Conservation (phyloP, 169 alveolate species). For the Cryptosporidium parvum region DNA sequence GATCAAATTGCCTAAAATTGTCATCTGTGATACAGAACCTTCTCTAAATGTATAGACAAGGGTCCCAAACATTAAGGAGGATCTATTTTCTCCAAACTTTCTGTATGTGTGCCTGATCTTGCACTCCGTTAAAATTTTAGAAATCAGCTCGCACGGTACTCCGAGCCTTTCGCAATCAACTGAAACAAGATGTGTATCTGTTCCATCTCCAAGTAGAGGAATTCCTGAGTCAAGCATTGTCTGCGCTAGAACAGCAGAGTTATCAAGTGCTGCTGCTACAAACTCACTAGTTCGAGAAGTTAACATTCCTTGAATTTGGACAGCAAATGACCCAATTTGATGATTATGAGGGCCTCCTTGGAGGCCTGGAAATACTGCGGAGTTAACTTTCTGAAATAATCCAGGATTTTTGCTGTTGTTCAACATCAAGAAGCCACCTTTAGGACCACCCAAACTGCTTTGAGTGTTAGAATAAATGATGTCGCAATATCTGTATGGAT, state of each 20-base stretch:
- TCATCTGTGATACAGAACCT: constrained; percentile 26
- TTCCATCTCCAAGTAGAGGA: constrained; percentile 83
- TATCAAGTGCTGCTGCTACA: constrained; percentile 77
- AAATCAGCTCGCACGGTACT: constrained; percentile 23
- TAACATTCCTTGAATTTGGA: constrained; percentile 82
- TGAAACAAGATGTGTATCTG: constrained; percentile 83
- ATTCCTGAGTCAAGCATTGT: constrained; percentile 76
- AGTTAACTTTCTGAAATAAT: constrained; percentile 89
- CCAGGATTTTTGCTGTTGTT: constrained; percentile 55
- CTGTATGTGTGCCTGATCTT: constrained; percentile 15
- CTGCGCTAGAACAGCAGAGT: constrained; percentile 72
- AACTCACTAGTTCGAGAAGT: constrained; percentile 78
- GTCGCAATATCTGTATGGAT: constrained; percentile 79
- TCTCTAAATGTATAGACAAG: constrained; percentile 29
- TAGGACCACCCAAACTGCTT: constrained; percentile 88
- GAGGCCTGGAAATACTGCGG: constrained; percentile 96
- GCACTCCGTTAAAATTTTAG: background rate
- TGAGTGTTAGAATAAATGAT: constrained; percentile 89
- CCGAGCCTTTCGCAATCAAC: constrained; percentile 73
- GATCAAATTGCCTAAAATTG: constrained; percentile 16
- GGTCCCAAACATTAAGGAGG: constrained; percentile 25
- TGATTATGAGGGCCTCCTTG: constrained; percentile 97
- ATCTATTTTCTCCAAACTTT: background rate
- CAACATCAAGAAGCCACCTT: constrained; percentile 80
- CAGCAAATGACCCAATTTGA: constrained; percentile 83